Base-by-base conservation (phyloP, 2,329 filamentous ascomycete species). In the Colletotrichum karsti region DNA sequence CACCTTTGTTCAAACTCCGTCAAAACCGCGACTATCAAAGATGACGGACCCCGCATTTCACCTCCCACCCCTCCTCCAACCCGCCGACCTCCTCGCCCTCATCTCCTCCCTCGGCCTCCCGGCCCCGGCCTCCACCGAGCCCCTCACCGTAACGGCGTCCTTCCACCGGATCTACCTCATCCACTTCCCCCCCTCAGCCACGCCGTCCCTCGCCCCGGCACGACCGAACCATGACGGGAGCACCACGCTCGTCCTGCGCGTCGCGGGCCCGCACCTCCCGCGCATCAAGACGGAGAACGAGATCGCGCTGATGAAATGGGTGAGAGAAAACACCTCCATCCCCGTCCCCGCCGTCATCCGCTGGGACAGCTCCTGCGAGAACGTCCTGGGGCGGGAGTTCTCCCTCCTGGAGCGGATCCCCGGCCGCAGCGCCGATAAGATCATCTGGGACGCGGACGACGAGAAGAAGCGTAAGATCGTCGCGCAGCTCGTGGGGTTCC, bases 311-410 rank as follows among this genome's bases (percentile, higher is more conserved):
- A 72, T 82, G 18, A 62, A 70, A 0, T 81, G 74, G 71, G 63
- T 83, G 13, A 65, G 70, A 6, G 58, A 73, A 4, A 71, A 74
- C 44, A 79, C 79, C 0, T 41, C 58, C 1, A 72, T 82, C 1
- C 80, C 78, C 0, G 74, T 81, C 1, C 75, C 81, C 0, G 59
- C 71, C 5, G 73, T 82, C 1, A 44, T 80, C 20, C 75, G 72
- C 1, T 82, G 74, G 61, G 75, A 80, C 22, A 72, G 76, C 26
- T 74, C 67, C 6, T 67, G 48, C 8, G 60, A 75, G 5, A 83
- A 81, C 28, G 70, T 75, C 18, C 72, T 82, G n/a, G 79, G 78
- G 0, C 80, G 77, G 30, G 80, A 82, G 72, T 84, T 80, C 77
- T 81, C 82, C 6, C 56, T 82, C 12, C 79, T 82, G 75, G 72